phyloP scores from a whole-genome alignment of 2,329 filamentous ascomycete genomes.

The Cercospora zeina region DNA sequence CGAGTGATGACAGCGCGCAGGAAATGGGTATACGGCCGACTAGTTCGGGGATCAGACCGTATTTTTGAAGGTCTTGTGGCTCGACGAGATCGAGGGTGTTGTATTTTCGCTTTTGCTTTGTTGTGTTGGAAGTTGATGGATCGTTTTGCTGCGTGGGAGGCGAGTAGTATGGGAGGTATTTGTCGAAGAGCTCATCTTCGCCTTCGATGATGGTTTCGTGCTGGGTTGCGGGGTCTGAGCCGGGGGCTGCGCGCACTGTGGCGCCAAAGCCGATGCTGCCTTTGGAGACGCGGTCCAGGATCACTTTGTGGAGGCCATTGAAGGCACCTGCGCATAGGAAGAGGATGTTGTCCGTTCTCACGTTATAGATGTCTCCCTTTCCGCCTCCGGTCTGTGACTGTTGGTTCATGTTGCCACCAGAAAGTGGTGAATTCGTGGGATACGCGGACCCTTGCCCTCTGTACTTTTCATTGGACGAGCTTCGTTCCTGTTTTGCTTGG shows the following conservation, averaged over 20 bases:
- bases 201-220: slow-evolving; percentile 59
- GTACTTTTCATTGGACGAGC: slow-evolving; percentile 28
- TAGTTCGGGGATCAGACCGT: slow-evolving; percentile 85
- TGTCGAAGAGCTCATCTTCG: slow-evolving; percentile 57
- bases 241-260: slow-evolving; percentile 60
- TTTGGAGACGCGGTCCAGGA: slow-evolving; percentile 83
- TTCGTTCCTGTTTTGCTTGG: slow-evolving; percentile 76
- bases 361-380: slow-evolving; percentile 65
- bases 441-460: slow-evolving; percentile 30
- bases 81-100: slow-evolving; percentile 68
- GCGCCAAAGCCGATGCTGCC: slow-evolving; percentile 90
- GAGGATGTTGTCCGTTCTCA: slow-evolving; percentile 93
- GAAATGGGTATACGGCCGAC: slow-evolving; percentile 92
- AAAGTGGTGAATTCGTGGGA: slow-evolving; percentile 43
- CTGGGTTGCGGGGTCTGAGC: slow-evolving; percentile 42
- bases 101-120: slow-evolving; percentile 61
- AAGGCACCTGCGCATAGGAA: slow-evolving; percentile 98
- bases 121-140: slow-evolving; percentile 40
- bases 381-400: slow-evolving; percentile 32
- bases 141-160: slow-evolving; percentile 24
- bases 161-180: slow-evolving; percentile 54
- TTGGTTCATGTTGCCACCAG: slow-evolving; percentile 39
- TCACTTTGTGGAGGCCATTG: slow-evolving; percentile 82
- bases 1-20: slow-evolving; percentile 77
- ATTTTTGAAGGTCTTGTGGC: slow-evolving; percentile 69